Conservation (phyloP, 495 filamentous ascomycete genomes). For the Penicillium malachiteum region DNA sequence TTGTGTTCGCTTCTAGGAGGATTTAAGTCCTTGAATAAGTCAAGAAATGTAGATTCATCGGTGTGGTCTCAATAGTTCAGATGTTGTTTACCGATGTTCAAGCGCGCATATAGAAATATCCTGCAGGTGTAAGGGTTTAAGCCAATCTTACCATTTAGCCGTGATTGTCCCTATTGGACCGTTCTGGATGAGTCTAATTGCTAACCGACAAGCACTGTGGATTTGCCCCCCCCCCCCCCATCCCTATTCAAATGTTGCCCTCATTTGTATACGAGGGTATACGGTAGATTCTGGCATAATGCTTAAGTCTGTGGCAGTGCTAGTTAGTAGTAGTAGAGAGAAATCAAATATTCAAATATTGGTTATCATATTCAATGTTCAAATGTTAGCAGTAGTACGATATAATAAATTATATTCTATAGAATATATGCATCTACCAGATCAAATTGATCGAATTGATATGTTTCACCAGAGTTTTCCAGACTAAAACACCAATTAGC, state of each 20-base stretch:
- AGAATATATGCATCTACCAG: neutral
- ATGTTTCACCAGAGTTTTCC: neutral
- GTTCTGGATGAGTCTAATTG: constrained; percentile 12
- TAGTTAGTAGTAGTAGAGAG: no score
- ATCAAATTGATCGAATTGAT: neutral
- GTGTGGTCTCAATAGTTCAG: no score
- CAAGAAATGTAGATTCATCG: no score
- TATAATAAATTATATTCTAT: no score
- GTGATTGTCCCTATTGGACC: constrained; percentile 9
- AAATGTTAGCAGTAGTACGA: no score
- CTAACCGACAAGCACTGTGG: neutral
- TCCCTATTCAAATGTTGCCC: neutral
- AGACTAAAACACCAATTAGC: neutral
- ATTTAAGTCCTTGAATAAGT: no score
- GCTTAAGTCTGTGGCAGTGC: no score
- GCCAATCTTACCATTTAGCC: neutral
- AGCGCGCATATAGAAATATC: neutral
- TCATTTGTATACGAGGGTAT: neutral
- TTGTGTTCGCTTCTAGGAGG: no score
- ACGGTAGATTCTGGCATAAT: neutral
- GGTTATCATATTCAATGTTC: no score
- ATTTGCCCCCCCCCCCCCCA: neutral
- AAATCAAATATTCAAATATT: no score
- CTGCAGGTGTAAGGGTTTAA: neutral
- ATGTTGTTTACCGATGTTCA: neutral